These are phyloP conservation scores for Amyloporia xantha DNA, from an alignment of 768 basidiomycete genomes.

Conservation along the genomic window DNA sequence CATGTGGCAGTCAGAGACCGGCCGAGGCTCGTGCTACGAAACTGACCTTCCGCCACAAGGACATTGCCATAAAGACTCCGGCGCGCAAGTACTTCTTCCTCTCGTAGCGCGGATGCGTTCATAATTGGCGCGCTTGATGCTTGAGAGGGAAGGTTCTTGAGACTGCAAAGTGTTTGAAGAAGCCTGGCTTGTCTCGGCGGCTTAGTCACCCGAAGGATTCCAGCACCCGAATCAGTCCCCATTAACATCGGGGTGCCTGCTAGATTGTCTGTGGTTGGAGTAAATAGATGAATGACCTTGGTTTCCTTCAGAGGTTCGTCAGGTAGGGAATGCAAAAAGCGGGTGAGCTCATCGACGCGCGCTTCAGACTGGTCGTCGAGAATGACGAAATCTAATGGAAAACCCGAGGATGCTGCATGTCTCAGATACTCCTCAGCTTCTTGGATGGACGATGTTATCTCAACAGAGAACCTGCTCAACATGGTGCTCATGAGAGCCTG, in stretches of 20 bases:
- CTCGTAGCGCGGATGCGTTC: conserved; percentile 36
- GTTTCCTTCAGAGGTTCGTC: conserved; percentile 40
- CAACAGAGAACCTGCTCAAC: conserved; percentile 47
- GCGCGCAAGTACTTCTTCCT: conserved; percentile 40
- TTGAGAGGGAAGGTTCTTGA: conserved; percentile 48
- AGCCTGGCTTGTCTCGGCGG: conserved; percentile 57
- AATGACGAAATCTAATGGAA: conserved; percentile 55
- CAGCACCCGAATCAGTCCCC: conserved; percentile 40
- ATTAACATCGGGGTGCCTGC: conserved; percentile 46
- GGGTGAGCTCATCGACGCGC: conserved; percentile 50
- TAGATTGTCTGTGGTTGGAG: conserved; percentile 53
- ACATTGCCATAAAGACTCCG: conserved; percentile 60
- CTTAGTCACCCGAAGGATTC: conserved; percentile 64
- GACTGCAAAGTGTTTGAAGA: conserved; percentile 52
- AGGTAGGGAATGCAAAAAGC: conserved; percentile 36
- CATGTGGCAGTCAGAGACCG: background rate
- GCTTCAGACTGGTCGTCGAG: conserved; percentile 61
- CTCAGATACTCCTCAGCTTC: conserved; percentile 40
- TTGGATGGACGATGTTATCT: conserved; percentile 35
- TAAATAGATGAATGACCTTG: conserved; percentile 66
- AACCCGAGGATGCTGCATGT: conserved; percentile 23
- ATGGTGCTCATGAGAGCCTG: conserved; percentile 48
- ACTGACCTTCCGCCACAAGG: conserved; percentile 63
- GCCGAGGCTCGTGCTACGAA: background rate
- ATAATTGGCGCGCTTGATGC: conserved; percentile 27